A percentile compares a stretch with the other conserved stretches of the same genome.
Conservation (phyloP, 108 stramenopile species). For the Fragilaria crotonensis region DNA sequence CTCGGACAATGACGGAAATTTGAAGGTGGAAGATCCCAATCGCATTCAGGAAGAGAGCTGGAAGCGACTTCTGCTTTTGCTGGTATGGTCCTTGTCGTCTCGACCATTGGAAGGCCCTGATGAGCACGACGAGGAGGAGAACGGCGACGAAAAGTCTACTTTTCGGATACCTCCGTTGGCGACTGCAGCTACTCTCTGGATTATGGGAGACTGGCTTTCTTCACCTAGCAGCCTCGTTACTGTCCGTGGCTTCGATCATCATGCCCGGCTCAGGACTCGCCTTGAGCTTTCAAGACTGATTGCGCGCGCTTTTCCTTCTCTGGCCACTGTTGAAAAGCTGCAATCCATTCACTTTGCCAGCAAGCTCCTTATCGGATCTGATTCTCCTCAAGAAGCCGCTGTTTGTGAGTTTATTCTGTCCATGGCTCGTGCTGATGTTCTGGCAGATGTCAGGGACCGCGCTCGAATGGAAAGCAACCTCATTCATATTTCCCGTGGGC, state of each 20-base stretch:
- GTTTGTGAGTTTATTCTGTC: slow-evolving; percentile 90
- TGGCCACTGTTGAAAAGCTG: slow-evolving; percentile 70
- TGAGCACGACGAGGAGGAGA: slow-evolving; percentile 10
- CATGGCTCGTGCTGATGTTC: slow-evolving; percentile 85
- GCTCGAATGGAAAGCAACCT: slow-evolving; percentile 85
- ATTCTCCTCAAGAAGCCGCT: slow-evolving; percentile 14
- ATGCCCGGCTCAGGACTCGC: slow-evolving; percentile 33
- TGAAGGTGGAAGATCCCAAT: slow-evolving; percentile 46
- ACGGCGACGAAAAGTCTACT: slow-evolving; percentile 27
- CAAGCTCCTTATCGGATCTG: slow-evolving; percentile 53
- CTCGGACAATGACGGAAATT: slow-evolving; percentile 20
- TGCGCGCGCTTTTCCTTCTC: slow-evolving; percentile 56
- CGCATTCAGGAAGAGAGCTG: slow-evolving; percentile 44
- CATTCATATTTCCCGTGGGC: slow-evolving; percentile 51
- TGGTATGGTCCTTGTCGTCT: slow-evolving; percentile 42
- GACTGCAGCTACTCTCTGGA: slow-evolving; percentile 62
- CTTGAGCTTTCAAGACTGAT: slow-evolving; percentile 83
- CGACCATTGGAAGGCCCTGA: background rate
- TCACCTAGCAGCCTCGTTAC: slow-evolving; percentile 3
- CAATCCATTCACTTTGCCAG: slow-evolving; percentile 91
- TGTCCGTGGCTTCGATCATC: slow-evolving; percentile 15
- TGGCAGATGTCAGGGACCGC: slow-evolving; percentile 93
- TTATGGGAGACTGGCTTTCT: slow-evolving; percentile 66
- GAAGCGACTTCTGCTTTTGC: slow-evolving; percentile 59
- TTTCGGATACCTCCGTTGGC: slow-evolving; percentile 45